These are phyloP conservation scores for Reutealis trisperma DNA, from an alignment of 345 rosid genomes.

Conservation along the genomic window DNA sequence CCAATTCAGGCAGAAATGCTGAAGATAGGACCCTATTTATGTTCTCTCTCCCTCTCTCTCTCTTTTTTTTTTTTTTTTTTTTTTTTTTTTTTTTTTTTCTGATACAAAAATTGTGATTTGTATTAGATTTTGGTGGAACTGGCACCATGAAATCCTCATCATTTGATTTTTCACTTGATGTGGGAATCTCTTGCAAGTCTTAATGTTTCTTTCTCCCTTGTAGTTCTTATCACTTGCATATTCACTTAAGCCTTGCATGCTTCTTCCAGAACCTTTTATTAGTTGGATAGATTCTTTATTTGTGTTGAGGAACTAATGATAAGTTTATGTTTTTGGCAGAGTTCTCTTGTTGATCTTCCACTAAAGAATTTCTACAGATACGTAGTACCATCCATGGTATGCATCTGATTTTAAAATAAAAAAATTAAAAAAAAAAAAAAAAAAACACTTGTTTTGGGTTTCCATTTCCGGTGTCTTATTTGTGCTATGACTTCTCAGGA, in stretches of 20 bases:
- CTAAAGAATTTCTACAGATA: conserved; percentile 98
- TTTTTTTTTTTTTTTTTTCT: too few species aligned
- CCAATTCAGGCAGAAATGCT: not conserved
- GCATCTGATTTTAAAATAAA: conserved; percentile 13
- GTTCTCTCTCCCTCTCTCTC: too few species aligned
- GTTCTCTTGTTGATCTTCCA: conserved; percentile 98
- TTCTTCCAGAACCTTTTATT: not conserved
- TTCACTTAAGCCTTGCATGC: not conserved
- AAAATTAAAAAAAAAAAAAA: conserved; percentile 10
- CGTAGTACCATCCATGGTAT: conserved; percentile 85
- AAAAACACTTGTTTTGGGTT: conserved; percentile 16
- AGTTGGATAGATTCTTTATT: not conserved
- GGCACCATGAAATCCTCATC: not conserved
- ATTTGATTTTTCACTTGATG: not conserved
- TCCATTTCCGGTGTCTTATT: conserved; percentile 28
- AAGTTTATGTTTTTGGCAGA: conserved; percentile 52
- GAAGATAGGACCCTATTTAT: not conserved
- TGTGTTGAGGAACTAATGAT: conserved; percentile 19
- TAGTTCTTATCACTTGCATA: not conserved
- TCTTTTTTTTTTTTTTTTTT: too few species aligned
- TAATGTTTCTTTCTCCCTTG: not conserved
- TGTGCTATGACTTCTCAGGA: conserved; percentile 59
- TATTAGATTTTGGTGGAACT: not conserved
- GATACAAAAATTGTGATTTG: too few species aligned
- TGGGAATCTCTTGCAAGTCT: not conserved